Evolutionary conservation across 805 yeast species (phyloP).

Genomic region (Teunomyces kruisii): DNA sequence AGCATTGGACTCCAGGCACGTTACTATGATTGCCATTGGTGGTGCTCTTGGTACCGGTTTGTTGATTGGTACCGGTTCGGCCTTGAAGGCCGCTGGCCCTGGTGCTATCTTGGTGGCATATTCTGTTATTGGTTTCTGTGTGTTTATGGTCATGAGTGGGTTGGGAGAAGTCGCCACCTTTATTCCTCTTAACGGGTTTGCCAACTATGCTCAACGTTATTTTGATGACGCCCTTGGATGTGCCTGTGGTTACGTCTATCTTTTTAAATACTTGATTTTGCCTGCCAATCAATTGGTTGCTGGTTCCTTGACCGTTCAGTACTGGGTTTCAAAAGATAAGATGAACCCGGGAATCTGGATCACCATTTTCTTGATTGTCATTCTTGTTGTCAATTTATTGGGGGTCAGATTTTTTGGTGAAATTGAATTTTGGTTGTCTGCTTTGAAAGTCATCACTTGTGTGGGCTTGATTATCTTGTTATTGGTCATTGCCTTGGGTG

Average conservation of each 20-base stretch:
- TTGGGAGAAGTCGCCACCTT: slow-evolving; percentile 70
- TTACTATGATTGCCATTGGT: slow-evolving; percentile 76
- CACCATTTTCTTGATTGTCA: slow-evolving; percentile 45
- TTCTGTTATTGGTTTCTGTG: slow-evolving; percentile 66
- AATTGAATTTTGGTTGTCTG: slow-evolving; percentile 55
- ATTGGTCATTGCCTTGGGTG: slow-evolving; percentile 70
- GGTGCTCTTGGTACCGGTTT: slow-evolving; percentile 84
- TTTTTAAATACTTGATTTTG: slow-evolving; percentile 53
- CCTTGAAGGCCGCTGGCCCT: slow-evolving; percentile 72
- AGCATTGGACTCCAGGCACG: slow-evolving; percentile 54
- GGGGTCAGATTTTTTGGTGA: slow-evolving; percentile 46
- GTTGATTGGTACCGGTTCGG: slow-evolving; percentile 72
- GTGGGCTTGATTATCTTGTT: slow-evolving; percentile 65
- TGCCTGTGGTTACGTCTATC: slow-evolving; percentile 66
- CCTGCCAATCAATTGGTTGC: slow-evolving; percentile 69
- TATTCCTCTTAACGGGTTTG: slow-evolving; percentile 66
- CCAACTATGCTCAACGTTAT: slow-evolving; percentile 63
- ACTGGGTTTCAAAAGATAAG: slow-evolving; percentile 48
- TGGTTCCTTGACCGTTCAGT: slow-evolving; percentile 52
- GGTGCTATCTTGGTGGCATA: slow-evolving; percentile 65
- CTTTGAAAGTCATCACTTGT: slow-evolving; percentile 63
- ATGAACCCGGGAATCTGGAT: slow-evolving; percentile 62
- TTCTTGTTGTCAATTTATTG: slow-evolving; percentile 41
- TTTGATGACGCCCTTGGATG: slow-evolving; percentile 68
- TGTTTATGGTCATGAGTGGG: slow-evolving; percentile 66